phyloP scores from a whole-genome alignment of 352 stramenopile genomes.

The Phytophthora nicotianae region DNA sequence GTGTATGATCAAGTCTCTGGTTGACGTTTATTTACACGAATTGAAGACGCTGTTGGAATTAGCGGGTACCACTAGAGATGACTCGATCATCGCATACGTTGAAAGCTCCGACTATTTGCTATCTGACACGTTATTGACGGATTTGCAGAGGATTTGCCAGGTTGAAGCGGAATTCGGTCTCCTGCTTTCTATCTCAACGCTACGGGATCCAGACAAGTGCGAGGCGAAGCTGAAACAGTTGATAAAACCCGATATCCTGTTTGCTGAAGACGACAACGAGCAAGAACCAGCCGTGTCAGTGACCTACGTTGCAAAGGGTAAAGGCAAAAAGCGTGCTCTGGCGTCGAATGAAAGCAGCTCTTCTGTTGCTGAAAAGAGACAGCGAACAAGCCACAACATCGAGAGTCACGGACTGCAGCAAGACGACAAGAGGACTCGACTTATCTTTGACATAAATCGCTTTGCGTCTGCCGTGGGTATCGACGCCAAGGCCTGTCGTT shows the following conservation, averaged over 20 bases:
- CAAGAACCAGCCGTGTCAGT: neutral
- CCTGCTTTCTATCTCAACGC: constrained; percentile 55
- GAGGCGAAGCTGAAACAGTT: constrained; percentile 48
- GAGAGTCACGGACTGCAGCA: constrained; percentile 21
- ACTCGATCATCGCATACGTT: constrained; percentile 25
- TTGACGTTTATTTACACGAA: constrained; percentile 37
- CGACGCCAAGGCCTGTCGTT: constrained; percentile 41
- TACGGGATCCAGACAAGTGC: constrained; percentile 50
- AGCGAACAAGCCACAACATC: constrained; percentile 3
- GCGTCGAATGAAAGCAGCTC: neutral
- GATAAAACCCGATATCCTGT: constrained; percentile 56
- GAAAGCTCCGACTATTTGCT: constrained; percentile 36
- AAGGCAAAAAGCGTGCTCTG: constrained; percentile 31
- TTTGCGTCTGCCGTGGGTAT: constrained; percentile 58
- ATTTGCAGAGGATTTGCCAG: constrained; percentile 52
- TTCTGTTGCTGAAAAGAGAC: constrained; percentile 9
- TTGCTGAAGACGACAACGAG: constrained; percentile 18
- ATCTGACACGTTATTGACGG: constrained; percentile 35
- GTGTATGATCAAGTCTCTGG: constrained; percentile 41
- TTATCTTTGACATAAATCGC: constrained; percentile 53
- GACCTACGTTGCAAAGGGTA: constrained; percentile 15
- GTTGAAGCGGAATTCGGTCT: constrained; percentile 58
- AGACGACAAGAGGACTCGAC: constrained; percentile 43
- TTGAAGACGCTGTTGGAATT: constrained; percentile 29
- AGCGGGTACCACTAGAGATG: constrained; percentile 22